Conservation (phyloP, 352 stramenopile genomes). For the Pythium dissotocum region DNA sequence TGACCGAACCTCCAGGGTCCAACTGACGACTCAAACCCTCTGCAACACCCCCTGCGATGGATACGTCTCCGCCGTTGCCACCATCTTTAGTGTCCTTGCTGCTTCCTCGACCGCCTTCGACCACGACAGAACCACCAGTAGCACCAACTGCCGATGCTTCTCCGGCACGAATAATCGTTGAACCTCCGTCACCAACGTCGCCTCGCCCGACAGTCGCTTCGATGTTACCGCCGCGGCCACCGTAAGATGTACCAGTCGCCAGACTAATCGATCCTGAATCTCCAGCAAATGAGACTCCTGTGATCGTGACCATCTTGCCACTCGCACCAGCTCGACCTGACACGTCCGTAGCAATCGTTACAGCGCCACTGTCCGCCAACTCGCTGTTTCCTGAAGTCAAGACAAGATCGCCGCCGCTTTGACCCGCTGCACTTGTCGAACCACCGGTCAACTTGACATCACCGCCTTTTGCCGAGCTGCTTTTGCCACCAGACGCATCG, state of each 20-base stretch:
- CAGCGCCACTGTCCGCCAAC: conserved; percentile 67
- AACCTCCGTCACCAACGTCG: conserved; percentile 50
- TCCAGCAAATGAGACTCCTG: conserved; percentile 52
- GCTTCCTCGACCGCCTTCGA: conserved; percentile 45
- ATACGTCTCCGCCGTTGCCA: conserved; percentile 65
- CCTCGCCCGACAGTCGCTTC: conserved; percentile 60
- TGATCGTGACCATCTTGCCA: conserved; percentile 64
- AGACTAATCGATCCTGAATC: conserved; percentile 73
- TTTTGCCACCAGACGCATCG: conserved; percentile 56
- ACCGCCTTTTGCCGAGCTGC: conserved; percentile 59
- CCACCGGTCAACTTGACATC: conserved; percentile 73
- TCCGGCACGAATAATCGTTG: conserved; percentile 72
- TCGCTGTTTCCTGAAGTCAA: conserved; percentile 76
- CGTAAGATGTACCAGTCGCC: conserved; percentile 59
- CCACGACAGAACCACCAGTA: conserved; percentile 47
- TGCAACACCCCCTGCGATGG: conserved; percentile 62
- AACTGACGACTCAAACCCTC: conserved; percentile 40
- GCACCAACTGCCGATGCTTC: conserved; percentile 41
- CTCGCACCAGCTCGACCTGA: conserved; percentile 78
- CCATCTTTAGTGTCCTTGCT: conserved; percentile 55
- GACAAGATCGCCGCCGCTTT: conserved; percentile 76
- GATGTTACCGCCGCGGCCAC: conserved; percentile 68
- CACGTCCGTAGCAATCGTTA: conserved; percentile 73
- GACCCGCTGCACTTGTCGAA: conserved; percentile 31
- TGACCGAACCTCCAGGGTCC: conserved; percentile 56